Base-by-base conservation (phyloP, 352 stramenopile species). In the Globisporangium ultimum region DNA sequence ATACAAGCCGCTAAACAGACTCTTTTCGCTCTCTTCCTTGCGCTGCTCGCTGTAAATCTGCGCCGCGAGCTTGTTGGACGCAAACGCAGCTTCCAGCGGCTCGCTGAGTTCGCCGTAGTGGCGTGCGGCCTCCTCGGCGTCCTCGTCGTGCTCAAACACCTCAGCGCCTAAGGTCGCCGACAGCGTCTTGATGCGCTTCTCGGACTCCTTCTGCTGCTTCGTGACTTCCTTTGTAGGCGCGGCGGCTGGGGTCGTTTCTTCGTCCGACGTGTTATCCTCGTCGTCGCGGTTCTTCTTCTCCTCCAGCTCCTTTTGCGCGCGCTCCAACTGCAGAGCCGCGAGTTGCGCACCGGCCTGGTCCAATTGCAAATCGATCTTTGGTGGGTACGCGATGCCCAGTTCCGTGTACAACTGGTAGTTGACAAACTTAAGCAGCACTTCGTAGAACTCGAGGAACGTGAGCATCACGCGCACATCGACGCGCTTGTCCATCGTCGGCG, bases 391-490 rank as follows among this genome's bases (percentile, higher is more conserved):
- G 13, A 99, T 76, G 21, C 96, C 97, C 24, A 98, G 68, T 40
- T 97, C 88, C 62, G 86, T 89, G 77, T 99, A 99, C 7, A 99
- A 78, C 72, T 99, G 98, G 71, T 92, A 99, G 68, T 99, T 83
- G 34, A 99, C 97, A 76, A 99, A 99, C 72, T 98, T 96, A 55
- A 99, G 78, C 24, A 99, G 74, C 50, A 97, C 93, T 63, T 99
- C 83, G 77, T 99, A 99, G 66, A 99, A 99, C 84, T 99, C 98
- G 42, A 99, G 88, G 80, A 99, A 99, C 42, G 97, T 99, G 28
- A 98, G 71, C 97, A 99, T 99, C 20, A 99, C 97, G 52, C 90
- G 86, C 67, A 98, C 97, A 67, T 99, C 98, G 24, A 99, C 97
- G 63, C 98, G 97, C 58, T 97, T 89, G 55, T 98, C 96, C 55